Evolutionary conservation across 768 basidiomycete species (phyloP).

Genomic region (Termitomyces sp.): DNA sequence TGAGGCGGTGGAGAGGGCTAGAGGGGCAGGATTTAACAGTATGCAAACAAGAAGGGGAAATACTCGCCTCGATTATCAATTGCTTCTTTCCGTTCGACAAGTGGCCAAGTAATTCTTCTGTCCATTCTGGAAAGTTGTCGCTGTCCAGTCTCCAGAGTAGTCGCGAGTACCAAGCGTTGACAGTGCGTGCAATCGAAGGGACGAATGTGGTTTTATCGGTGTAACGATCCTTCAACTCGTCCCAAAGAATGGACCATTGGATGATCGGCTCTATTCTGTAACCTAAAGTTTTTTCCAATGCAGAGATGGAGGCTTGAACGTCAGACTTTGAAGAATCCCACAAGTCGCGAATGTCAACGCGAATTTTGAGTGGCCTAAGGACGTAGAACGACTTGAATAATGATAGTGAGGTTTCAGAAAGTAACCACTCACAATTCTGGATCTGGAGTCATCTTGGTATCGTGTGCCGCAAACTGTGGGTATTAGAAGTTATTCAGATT

Average conservation of each 20-base stretch:
- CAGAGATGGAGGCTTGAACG: constrained; percentile 22
- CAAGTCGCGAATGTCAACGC: constrained; percentile 32
- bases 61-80: constrained; percentile 26
- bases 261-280: constrained; percentile 28
- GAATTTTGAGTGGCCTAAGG: constrained; percentile 35
- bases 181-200: constrained; percentile 28
- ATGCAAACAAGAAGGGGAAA: neutral
- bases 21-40: neutral
- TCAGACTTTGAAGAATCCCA: constrained; percentile 22
- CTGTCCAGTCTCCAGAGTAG: constrained; percentile 31
- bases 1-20: too few relatives aligned
- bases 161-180: constrained; percentile 31
- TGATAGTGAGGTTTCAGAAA: neutral
- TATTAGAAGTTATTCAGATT: neutral
- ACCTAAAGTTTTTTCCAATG: constrained; percentile 28
- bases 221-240: constrained; percentile 25
- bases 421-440: neutral
- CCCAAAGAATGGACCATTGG: constrained; percentile 31
- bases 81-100: constrained; percentile 18
- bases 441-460: neutral
- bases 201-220: constrained; percentile 30
- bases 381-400: neutral
- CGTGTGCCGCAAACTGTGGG: neutral
- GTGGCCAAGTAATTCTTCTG: constrained; percentile 27
- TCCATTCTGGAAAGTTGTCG: constrained; percentile 30